Base-by-base conservation (phyloP, 2,329 filamentous ascomycete genomes). In the Diaporthe helianthi region DNA sequence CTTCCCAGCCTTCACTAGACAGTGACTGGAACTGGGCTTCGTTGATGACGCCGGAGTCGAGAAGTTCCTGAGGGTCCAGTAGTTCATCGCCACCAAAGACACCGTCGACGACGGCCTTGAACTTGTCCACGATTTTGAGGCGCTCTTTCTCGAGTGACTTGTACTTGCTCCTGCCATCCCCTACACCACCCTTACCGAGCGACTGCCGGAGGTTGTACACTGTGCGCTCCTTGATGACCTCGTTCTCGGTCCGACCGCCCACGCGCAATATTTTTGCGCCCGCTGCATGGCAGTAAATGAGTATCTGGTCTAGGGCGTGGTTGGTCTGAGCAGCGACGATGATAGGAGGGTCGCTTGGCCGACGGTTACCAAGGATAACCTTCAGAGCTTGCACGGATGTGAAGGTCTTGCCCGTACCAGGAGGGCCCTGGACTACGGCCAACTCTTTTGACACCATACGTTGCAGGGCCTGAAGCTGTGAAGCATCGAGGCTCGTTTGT, bases 291-390 rank as follows among this genome's bases (percentile, higher is more conserved):
- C 93, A 83, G 67, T 90, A 87, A 1, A 82, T 80, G 0, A 97
- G 82, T 0, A 98, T 83, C 76, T 97, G 94, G 74, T 98, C 94
- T 0, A 97, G 81, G 0, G 94, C 94, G 78, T 97, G 93, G 70
- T 98, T 98, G 0, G 94, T 98, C 74, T 97, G 93, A 9, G 93
- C 93, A 0, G 93, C 87, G 4, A 97, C 84, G 24, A 97, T 84
- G 36, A 98, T 89, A 0, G 92, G 92, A 10, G 89, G 85, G 69
- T 90, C 88, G 0, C 79, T 82, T 1, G 76, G 74, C 2, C 78
- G 76, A 75, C 87, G 84, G 65, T 91, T 92, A 1, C 83, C 79
- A 0, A 93, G 81, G 65, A 94, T 81, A 1, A 90, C 83, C 55
- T 87, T 88, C 12, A 98, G 78, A 0, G 91, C 91, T 31, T 89